phyloP scores from a whole-genome alignment of 2,329 filamentous ascomycete genomes.

The Xylaria sp. region DNA sequence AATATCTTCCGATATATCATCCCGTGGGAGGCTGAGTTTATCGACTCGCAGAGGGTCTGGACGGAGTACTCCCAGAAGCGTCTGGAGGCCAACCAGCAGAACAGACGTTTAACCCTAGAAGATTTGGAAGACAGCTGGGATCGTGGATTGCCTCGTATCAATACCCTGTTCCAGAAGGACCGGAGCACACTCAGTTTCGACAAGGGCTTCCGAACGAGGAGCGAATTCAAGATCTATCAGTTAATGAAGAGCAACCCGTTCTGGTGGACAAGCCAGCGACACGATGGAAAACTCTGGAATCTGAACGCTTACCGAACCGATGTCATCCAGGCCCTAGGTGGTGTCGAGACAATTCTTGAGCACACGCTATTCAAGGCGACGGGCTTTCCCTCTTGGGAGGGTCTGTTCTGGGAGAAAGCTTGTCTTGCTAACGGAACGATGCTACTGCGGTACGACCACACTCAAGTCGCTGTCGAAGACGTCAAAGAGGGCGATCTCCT shows the following conservation, averaged over 20 bases:
- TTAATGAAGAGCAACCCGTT: slow-evolving; percentile 99
- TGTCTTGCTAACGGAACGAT: slow-evolving; percentile 48
- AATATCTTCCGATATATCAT: slow-evolving; percentile 99
- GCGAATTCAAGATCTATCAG: slow-evolving; percentile 98
- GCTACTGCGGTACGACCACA: slow-evolving; percentile 48
- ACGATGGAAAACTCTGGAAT: slow-evolving; percentile 98
- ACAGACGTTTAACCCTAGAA: slow-evolving; percentile 89
- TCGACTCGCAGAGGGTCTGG: slow-evolving; percentile 98
- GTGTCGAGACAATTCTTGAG: slow-evolving; percentile 97
- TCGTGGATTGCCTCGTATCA: slow-evolving; percentile 94
- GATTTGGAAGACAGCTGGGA: slow-evolving; percentile 99
- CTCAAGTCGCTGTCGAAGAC: slow-evolving; percentile 49
- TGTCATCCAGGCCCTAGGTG: slow-evolving; percentile 92
- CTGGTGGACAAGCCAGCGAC: slow-evolving; percentile 98
- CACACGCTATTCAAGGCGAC: slow-evolving; percentile 97
- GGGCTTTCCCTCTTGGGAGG: slow-evolving; percentile 96
- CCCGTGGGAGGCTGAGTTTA: slow-evolving; percentile 98
- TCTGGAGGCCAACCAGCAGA: slow-evolving; percentile 95
- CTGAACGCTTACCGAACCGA: slow-evolving; percentile 94
- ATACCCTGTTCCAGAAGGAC: slow-evolving; percentile 98
- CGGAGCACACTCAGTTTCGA: slow-evolving; percentile 96
- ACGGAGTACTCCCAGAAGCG: slow-evolving; percentile 99
- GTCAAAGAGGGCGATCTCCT: slow-evolving; percentile 53
- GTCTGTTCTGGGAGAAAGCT: slow-evolving; percentile 79
- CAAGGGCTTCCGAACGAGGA: slow-evolving; percentile 93